Evolutionary conservation across 2,329 filamentous ascomycete species (phyloP), one percentile per base, ranked within the genome.

Genomic region (Emergomyces pasteurianus): DNA sequence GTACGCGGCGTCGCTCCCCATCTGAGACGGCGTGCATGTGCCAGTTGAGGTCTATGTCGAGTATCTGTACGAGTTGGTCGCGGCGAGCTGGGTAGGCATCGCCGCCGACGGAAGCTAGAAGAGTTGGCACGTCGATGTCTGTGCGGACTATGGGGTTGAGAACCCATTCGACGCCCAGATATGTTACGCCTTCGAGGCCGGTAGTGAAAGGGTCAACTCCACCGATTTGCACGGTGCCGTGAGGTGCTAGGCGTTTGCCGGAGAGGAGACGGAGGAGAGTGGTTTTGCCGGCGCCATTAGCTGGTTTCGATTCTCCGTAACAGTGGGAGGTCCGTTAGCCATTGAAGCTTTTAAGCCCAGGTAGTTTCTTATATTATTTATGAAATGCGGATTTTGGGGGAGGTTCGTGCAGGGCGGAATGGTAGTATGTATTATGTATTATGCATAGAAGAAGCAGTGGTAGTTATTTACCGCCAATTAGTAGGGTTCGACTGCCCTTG

Each of bases 131-230:
- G 62, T 90, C 90, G 67, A 99, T 96, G 75, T 99, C 94, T 36
- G 88, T 95, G 58, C 92, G 88, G 55, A 97, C 94, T 69, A 97
- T 95, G 56, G 89, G 90, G 79, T 97, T 97, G 10, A 99, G 83
- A 2, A 97, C 94, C 94, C 94, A 99, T 80, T 99, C 94, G 0
- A 96, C 84, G 0, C 94, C 94, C 8, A 99, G 87, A 75, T 99
- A 99, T 26, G 92, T 97, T 38, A 99, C 92, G 64, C 94, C 94
- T 76, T 96, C 89, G 34, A 96, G 84, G 12, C 87, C 85, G 42
- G 91, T 83, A 73, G 90, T 88, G 83, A 99, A 99, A 9, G 94
- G 94, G 75, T 99, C 94, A 56, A 90, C 84, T 64, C 89, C 90
- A 56, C 84, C 87, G 64, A 99, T 86, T 69, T 78, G 79, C 73